Percentiles rank a stretch among this genome's conserved stretches.
These are phyloP conservation scores for Ceratobasidium sp. DNA, from an alignment of 1,284 basidiomycete genomes.

Conservation along the genomic window DNA sequence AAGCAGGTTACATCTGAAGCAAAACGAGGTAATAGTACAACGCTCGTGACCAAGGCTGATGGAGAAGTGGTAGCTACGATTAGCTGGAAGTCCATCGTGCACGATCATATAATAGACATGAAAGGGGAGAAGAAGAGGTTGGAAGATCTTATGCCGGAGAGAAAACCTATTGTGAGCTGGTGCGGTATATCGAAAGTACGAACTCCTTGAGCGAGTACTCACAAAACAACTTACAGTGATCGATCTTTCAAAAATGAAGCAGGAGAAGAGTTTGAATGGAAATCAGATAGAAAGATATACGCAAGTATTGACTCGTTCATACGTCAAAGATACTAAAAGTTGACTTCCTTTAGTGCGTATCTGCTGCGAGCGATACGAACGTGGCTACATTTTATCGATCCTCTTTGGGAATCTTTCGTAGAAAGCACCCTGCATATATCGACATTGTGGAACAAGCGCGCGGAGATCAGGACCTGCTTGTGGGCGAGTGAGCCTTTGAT, in stretches of 20 bases:
- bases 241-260: conserved; percentile 10
- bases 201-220: no score
- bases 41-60: no score
- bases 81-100: no score
- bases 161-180: no score
- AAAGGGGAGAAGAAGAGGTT: no score
- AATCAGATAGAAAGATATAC: conserved; percentile 9
- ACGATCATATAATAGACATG: no score
- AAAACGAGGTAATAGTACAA: no score
- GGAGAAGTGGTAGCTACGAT: no score
- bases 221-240: neutral
- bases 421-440: conserved; percentile 2
- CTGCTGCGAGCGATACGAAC: neutral
- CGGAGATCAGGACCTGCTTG: neutral
- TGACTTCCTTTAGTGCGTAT: neutral
- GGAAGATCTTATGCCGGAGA: no score
- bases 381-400: neutral
- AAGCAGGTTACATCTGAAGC: no score
- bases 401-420: neutral
- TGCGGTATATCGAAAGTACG: no score
- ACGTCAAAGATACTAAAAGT: neutral
- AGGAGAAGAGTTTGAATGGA: neutral
- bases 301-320: neutral
- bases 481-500: neutral
- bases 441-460: neutral